Base-by-base conservation (phyloP, 176 grass and related monocot species). In the Rhynchospora tenuis region DNA sequence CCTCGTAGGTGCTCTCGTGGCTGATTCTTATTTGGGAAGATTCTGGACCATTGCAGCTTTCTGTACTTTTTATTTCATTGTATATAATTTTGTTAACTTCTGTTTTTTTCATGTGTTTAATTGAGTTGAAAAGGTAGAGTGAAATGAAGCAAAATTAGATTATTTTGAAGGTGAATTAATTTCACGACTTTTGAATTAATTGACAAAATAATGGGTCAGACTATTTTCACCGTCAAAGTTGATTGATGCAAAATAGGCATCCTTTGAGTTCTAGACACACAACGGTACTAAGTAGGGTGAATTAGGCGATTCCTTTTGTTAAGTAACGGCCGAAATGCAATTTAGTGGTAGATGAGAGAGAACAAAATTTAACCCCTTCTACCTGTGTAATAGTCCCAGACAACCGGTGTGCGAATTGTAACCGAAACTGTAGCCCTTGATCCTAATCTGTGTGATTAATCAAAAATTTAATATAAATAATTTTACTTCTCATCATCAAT, bases 11-110 rank as follows among this genome's bases (percentile, higher is more conserved):
- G 89, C 88, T 51, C 83, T 90, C 57, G 69, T 90, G 81, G 91
- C 91, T 64, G 91, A 93, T 81, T 78, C 91, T 24, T 93, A 90
- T 26, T 90, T 79, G 86, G 91, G 91, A 28, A 81, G 73, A 17
- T 85, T 88, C 51, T 74, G 81, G 26, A 93, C 91, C 0, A 88
- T 90, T 5, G 86, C 90, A 5, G 14, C 86, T 46, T 88, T 83
- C 3, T 62, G 87, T 2, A 82, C 68, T 0, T 20, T 88, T 8
- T 90, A 88, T 73, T 64, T 60, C 17, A 0, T 86, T 13, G 88
- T 93, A 90, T 93, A 73, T 86, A 55, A 75, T 31, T 15, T 9
- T 33, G 4, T 19, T n/a, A 33, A 28, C 14, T 33, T 33, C 17
- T 38, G 33, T 4, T 38, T 38, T 38, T 38, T 38, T 4, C 33